Evolutionary conservation across 805 yeast genomes (phyloP).

Genomic region (Wickerhamomyces queroliae): DNA sequence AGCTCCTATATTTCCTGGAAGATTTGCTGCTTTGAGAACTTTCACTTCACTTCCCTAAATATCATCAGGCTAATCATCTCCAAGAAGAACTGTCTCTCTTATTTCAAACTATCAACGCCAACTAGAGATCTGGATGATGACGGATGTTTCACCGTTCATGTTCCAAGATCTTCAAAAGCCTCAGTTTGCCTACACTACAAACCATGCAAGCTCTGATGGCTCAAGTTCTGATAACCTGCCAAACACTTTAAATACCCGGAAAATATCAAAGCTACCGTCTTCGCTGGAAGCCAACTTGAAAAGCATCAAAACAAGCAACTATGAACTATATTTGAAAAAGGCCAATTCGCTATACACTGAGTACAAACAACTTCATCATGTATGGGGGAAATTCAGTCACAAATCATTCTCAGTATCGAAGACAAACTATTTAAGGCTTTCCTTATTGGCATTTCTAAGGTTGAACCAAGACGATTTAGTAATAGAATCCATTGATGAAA

Average conservation of each 20-base stretch:
- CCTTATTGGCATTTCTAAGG: conserved; percentile 10
- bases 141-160: not conserved
- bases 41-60: too few species aligned
- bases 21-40: too few species aligned
- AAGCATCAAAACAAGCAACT: not conserved
- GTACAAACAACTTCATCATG: not conserved
- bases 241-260: not conserved
- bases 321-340: not conserved
- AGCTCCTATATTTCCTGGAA: too few species aligned
- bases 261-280: not conserved
- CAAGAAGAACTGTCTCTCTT: too few species aligned
- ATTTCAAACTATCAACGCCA: too few species aligned
- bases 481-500: not conserved
- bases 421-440: conserved; percentile 10
- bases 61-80: too few species aligned
- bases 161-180: conserved; percentile 1
- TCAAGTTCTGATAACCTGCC: conserved; percentile 1
- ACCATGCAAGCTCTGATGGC: conserved; percentile 1
- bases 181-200: conserved; percentile 1
- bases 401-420: conserved; percentile 5
- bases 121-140: not conserved
- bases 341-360: not conserved
- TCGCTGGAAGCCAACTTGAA: not conserved
- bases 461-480: conserved; percentile 2
- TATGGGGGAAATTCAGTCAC: conserved; percentile 1